These are phyloP conservation scores for Aspergillus cejpii DNA, from an alignment of 2,329 filamentous ascomycete genomes.

Conservation along the genomic window DNA sequence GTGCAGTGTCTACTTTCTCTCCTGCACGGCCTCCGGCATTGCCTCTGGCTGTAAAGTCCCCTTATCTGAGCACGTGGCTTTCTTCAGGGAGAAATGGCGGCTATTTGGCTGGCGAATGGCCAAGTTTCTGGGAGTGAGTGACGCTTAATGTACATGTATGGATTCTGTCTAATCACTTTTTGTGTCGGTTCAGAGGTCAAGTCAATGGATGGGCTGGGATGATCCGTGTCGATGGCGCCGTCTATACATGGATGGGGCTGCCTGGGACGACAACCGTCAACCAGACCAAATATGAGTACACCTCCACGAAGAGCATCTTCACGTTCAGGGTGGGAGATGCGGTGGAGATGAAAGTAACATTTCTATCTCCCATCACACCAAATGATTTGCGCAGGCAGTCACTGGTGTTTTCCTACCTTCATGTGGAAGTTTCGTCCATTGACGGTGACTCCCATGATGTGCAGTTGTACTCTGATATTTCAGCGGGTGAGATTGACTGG, in stretches of 20 bases:
- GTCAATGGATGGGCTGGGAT: conserved; percentile 61
- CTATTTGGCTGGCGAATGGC: conserved; percentile 62
- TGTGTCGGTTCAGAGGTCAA: conserved; percentile 41
- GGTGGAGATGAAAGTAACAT: conserved; percentile 61
- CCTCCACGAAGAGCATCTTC: conserved; percentile 65
- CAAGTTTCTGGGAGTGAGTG: conserved; percentile 62
- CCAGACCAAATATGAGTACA: conserved; percentile 62
- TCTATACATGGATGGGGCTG: conserved; percentile 63
- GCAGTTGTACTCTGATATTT: conserved; percentile 66
- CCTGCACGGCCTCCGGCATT: conserved; percentile 61
- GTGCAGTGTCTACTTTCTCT: conserved; percentile 50
- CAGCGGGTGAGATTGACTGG: conserved; percentile 49
- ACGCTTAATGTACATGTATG: background rate
- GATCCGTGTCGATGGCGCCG: conserved; percentile 58
- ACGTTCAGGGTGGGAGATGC: conserved; percentile 57
- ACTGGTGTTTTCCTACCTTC: conserved; percentile 62
- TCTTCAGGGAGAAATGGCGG: conserved; percentile 59
- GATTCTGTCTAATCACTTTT: conserved; percentile 14
- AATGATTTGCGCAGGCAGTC: conserved; percentile 62
- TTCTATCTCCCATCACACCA: conserved; percentile 63
- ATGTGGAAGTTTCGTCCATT: conserved; percentile 55
- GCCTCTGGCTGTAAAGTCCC: conserved; percentile 66
- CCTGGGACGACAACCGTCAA: conserved; percentile 44
- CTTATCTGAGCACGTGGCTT: conserved; percentile 67
- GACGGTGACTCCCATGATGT: conserved; percentile 60